Evolutionary conservation across 2,329 filamentous ascomycete species (phyloP).

Genomic region (Incumbomyces delicatus): DNA sequence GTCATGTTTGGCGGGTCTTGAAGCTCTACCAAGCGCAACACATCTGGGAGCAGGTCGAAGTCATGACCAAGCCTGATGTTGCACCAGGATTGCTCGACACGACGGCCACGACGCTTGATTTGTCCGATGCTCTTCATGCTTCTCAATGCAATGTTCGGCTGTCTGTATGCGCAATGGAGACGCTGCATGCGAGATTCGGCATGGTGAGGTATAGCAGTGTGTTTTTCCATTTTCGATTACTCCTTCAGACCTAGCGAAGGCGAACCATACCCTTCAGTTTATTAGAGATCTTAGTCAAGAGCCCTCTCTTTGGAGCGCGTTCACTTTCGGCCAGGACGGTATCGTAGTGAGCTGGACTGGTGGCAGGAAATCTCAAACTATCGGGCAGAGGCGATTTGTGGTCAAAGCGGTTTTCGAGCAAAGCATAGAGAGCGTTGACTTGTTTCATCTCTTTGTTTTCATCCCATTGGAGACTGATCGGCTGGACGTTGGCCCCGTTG

Average conservation of each 20-base stretch:
- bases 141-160: too few relatives aligned
- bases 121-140: too few relatives aligned
- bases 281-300: constrained; percentile 22
- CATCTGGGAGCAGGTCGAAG: too few relatives aligned
- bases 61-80: too few relatives aligned
- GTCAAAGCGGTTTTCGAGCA: constrained; percentile 50
- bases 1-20: too few relatives aligned
- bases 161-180: too few relatives aligned
- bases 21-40: too few relatives aligned
- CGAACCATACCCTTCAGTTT: constrained; percentile 6
- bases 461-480: constrained; percentile 23
- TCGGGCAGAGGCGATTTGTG: constrained; percentile 41
- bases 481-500: constrained; percentile 15
- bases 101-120: too few relatives aligned
- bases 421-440: constrained; percentile 49
- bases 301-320: constrained; percentile 42
- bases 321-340: constrained; percentile 43
- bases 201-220: too few relatives aligned
- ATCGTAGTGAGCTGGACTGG: constrained; percentile 44
- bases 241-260: background rate
- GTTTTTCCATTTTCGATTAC: too few relatives aligned
- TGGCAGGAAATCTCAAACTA: constrained; percentile 39
- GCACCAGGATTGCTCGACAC: too few relatives aligned
- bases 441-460: constrained; percentile 33
- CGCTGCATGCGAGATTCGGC: too few relatives aligned